Conservation (phyloP, 805 yeast species). For the Monosporozyma aerobia region DNA sequence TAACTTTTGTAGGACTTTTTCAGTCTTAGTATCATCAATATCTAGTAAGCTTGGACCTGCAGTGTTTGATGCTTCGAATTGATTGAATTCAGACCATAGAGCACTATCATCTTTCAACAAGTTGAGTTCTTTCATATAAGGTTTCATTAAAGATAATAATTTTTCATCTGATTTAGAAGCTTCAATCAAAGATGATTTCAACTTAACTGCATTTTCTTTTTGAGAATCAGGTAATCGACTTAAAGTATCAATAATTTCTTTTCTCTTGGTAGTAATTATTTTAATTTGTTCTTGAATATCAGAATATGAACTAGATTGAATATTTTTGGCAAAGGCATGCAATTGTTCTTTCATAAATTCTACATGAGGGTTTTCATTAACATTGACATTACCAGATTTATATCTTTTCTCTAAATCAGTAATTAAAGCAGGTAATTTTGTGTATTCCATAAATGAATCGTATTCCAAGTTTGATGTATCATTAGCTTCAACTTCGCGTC, state of each 20-base stretch:
- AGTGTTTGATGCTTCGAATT: slow-evolving; percentile 8
- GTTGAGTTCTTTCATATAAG: slow-evolving; percentile 35
- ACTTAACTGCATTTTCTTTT: slow-evolving; percentile 48
- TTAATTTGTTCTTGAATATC: slow-evolving; percentile 30
- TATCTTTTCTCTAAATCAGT: slow-evolving; percentile 38
- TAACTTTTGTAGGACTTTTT: slow-evolving; percentile 32
- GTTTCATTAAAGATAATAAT: slow-evolving; percentile 40
- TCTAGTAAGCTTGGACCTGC: slow-evolving; percentile 47
- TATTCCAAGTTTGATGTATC: slow-evolving; percentile 76
- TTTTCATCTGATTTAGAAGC: slow-evolving; percentile 53
- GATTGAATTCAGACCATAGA: slow-evolving; percentile 33
- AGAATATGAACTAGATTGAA: slow-evolving; percentile 21
- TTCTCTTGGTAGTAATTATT: slow-evolving; percentile 28
- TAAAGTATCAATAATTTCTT: slow-evolving; percentile 28
- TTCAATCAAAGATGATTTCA: slow-evolving; percentile 51
- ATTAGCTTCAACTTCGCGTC: slow-evolving; percentile 64
- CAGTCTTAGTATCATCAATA: slow-evolving; percentile 43
- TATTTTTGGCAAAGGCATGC: slow-evolving; percentile 20
- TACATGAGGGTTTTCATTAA: slow-evolving; percentile 14
- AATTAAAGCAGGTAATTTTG: slow-evolving; percentile 63
- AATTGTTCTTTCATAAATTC: slow-evolving; percentile 27
- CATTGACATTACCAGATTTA: slow-evolving; percentile 24
- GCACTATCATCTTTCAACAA: slow-evolving; percentile 37
- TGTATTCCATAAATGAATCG: slow-evolving; percentile 67
- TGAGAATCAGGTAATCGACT: slow-evolving; percentile 32